Conservation (phyloP, 2,329 filamentous ascomycete genomes). For the Xylariaceae sp. region DNA sequence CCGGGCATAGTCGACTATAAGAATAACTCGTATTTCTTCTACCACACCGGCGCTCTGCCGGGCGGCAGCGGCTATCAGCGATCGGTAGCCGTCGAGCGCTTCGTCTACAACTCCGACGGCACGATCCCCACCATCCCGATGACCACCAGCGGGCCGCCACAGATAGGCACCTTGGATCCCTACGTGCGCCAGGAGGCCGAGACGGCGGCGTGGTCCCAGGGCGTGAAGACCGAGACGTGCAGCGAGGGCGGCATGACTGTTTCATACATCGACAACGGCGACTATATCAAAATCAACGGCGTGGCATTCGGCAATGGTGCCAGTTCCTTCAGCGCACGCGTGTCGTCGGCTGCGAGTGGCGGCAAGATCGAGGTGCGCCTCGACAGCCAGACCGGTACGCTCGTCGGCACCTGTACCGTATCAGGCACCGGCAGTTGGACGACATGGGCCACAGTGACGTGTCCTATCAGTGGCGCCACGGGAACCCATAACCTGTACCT, state of each 20-base stretch:
- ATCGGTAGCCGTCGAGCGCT: not conserved
- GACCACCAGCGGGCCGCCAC: not conserved
- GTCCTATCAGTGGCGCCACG: not conserved
- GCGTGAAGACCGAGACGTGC: not conserved
- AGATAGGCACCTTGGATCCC: not conserved
- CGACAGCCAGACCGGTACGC: not conserved
- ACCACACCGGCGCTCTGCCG: not conserved
- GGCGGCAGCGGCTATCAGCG: not conserved
- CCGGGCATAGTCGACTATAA: constrained; percentile 1
- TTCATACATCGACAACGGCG: not conserved
- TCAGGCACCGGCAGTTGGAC: not conserved
- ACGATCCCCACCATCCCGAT: not conserved
- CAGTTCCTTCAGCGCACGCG: not conserved
- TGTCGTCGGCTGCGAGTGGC: not conserved
- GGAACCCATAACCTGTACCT: constrained; percentile 1
- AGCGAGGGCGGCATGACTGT: constrained; percentile 1
- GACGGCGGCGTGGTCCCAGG: not conserved
- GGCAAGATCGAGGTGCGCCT: not conserved
- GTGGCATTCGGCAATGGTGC: not conserved
- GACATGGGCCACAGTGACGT: not conserved
- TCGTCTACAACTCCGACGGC: not conserved
- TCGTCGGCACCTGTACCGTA: not conserved
- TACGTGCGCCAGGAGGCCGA: not conserved
- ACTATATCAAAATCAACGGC: not conserved
- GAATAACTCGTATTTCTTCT: constrained; percentile 1